These are phyloP conservation scores for Paraphaeosphaeria sporulosa DNA, from an alignment of 2,329 filamentous ascomycete species.

Conservation along the genomic window DNA sequence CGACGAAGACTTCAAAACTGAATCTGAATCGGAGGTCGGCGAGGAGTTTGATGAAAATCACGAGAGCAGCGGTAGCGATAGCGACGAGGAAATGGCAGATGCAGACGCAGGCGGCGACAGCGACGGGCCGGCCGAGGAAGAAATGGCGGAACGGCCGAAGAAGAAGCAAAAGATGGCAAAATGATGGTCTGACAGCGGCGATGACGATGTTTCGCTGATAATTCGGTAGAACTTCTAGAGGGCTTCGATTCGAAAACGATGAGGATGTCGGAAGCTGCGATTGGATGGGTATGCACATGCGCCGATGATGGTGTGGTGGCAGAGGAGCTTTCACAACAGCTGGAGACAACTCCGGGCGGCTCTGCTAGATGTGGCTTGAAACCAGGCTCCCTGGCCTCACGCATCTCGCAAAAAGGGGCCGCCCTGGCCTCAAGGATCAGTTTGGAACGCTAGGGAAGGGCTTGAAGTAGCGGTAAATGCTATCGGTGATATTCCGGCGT, in stretches of 20 bases:
- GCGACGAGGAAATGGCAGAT: constrained; percentile 70
- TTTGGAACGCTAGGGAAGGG: constrained; percentile 21
- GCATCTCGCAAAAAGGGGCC: constrained; percentile 17
- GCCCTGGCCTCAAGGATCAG: constrained; percentile 18
- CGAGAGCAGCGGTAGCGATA: constrained; percentile 77
- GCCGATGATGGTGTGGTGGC: constrained; percentile 11
- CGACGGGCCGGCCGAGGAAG: constrained; percentile 59
- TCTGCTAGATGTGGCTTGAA: constrained; percentile 22
- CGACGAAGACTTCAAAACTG: constrained; percentile 94
- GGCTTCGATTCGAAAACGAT: constrained; percentile 21
- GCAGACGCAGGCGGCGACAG: constrained; percentile 70
- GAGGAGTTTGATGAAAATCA: constrained; percentile 95
- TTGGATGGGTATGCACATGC: constrained; percentile 32
- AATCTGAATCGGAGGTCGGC: constrained; percentile 92
- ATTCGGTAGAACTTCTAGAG: constrained; percentile 30
- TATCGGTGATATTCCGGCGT: constrained; percentile 32
- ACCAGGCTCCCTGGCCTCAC: constrained; percentile 18
- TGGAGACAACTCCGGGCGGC: constrained; percentile 30
- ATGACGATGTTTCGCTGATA: constrained; percentile 24
- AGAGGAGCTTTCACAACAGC: constrained; percentile 8
- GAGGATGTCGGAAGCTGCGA: constrained; percentile 13
- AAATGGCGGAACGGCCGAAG: constrained; percentile 65
- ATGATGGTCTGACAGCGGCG: constrained; percentile 30
- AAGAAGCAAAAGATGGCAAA: constrained; percentile 67
- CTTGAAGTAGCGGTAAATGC: constrained; percentile 36